Conservation (phyloP, 768 basidiomycete species). For the Podaxis sp. region DNA sequence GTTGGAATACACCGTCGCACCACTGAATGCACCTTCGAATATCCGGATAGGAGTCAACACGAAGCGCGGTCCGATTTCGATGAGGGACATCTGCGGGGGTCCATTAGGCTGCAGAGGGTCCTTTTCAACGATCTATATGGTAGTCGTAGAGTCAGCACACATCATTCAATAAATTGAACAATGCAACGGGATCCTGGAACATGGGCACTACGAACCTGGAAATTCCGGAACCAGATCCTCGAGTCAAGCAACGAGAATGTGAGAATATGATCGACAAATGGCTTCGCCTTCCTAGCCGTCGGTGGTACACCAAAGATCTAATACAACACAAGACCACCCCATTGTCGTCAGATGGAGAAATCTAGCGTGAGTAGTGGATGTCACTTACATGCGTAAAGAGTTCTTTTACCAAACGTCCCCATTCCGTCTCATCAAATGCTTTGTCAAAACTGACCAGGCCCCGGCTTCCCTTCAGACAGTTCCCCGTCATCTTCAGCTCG, state of each 20-base stretch:
- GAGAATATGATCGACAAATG: slow-evolving; percentile 96
- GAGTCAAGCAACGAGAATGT: slow-evolving; percentile 94
- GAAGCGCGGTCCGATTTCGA: slow-evolving; percentile 97
- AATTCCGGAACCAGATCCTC: slow-evolving; percentile 99
- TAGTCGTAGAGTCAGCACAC: slow-evolving; percentile 13
- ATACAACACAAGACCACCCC: slow-evolving; percentile 1
- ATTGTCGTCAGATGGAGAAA: slow-evolving; percentile 9
- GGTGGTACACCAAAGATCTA: slow-evolving; percentile 96
- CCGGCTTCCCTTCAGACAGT: slow-evolving; percentile 94
- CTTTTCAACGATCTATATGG: slow-evolving; percentile 83
- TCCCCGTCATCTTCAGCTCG: slow-evolving; percentile 99
- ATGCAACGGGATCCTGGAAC: background rate
- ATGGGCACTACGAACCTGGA: slow-evolving; percentile 63
- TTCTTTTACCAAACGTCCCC: slow-evolving; percentile 87
- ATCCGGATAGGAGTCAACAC: slow-evolving; percentile 97
- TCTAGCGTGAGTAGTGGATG: background rate
- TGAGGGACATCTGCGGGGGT: slow-evolving; percentile 81
- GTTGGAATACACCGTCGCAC: slow-evolving; percentile 94
- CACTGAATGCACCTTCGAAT: slow-evolving; percentile 96
- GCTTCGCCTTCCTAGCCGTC: slow-evolving; percentile 87
- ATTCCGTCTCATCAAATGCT: slow-evolving; percentile 85
- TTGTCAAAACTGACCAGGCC: slow-evolving; percentile 92
- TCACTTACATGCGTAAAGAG: slow-evolving; percentile 84
- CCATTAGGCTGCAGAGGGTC: slow-evolving; percentile 87
- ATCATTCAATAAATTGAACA: slow-evolving; percentile 4